These are phyloP conservation scores for Globisporangium megalacanthum DNA, from an alignment of 352 stramenopile species.

Conservation along the genomic window DNA sequence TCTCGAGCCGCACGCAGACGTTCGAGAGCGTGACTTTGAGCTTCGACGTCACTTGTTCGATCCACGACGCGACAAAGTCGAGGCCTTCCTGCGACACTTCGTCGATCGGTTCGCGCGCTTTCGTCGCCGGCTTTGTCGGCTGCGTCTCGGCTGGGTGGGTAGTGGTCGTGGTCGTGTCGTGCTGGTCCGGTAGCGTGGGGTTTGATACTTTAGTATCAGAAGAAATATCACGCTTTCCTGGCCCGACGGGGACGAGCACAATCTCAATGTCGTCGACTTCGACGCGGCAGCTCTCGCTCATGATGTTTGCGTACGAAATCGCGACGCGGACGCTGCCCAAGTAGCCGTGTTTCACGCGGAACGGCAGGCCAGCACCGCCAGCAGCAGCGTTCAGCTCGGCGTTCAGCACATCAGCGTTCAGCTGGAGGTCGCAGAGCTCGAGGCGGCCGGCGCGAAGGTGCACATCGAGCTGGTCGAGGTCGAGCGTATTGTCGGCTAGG, in stretches of 20 bases:
- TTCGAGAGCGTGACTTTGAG: conserved; percentile 88
- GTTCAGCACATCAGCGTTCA: conserved; percentile 81
- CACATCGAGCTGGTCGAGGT: conserved; percentile 84
- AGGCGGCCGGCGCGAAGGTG: conserved; percentile 70
- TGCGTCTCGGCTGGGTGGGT: conserved; percentile 7
- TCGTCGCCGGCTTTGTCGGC: not conserved
- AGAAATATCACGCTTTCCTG: not conserved
- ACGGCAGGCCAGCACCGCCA: conserved; percentile 41
- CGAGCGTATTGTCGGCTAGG: conserved; percentile 71
- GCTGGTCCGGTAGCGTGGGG: too few relatives aligned
- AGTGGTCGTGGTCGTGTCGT: not conserved
- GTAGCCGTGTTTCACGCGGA: conserved; percentile 85
- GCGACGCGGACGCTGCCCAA: conserved; percentile 76
- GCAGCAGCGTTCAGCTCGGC: conserved; percentile 56
- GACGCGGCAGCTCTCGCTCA: conserved; percentile 85
- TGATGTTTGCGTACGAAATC: conserved; percentile 85
- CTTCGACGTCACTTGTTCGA: conserved; percentile 87
- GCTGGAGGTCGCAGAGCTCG: conserved; percentile 75
- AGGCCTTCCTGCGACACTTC: conserved; percentile 86
- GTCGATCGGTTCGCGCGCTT: conserved; percentile 42
- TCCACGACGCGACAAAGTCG: conserved; percentile 88
- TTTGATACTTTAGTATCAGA: too few relatives aligned
- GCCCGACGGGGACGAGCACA: conserved; percentile 56
- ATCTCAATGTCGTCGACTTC: conserved; percentile 88
- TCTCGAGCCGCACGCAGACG: conserved; percentile 75